A percentile compares a stretch with the other conserved stretches of the same genome.
Conservation (phyloP, 768 basidiomycete genomes). For the Imleria badia region DNA sequence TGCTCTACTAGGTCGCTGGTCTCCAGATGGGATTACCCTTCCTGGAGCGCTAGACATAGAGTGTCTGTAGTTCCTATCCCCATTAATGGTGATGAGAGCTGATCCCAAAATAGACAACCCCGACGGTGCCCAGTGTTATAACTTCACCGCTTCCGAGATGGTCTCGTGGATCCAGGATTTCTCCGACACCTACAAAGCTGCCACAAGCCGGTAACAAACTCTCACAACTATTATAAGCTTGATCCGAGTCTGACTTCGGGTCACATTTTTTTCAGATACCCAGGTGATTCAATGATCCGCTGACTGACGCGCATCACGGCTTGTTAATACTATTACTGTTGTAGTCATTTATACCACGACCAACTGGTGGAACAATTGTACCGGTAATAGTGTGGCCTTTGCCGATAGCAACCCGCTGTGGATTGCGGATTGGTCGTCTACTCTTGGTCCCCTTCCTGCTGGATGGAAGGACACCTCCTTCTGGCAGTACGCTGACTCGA, state of each 20-base stretch:
- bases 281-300: slow-evolving; percentile 33
- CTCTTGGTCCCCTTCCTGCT: slow-evolving; percentile 54
- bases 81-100: background rate
- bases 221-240: background rate
- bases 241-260: background rate
- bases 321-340: slow-evolving; percentile 1
- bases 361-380: slow-evolving; percentile 68
- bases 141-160: slow-evolving; percentile 51
- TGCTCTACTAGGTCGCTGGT: slow-evolving; percentile 46
- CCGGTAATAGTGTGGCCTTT: slow-evolving; percentile 55
- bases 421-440: slow-evolving; percentile 55
- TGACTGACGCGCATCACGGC: background rate
- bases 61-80: slow-evolving; percentile 35
- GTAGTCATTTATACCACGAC: slow-evolving; percentile 63
- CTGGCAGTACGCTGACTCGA: slow-evolving; percentile 58
- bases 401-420: slow-evolving; percentile 54
- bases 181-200: slow-evolving; percentile 54
- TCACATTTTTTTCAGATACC: slow-evolving; percentile 37
- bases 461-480: slow-evolving; percentile 45
- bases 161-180: slow-evolving; percentile 65
- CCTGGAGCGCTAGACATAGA: slow-evolving; percentile 67
- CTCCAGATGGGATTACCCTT: slow-evolving; percentile 55
- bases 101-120: slow-evolving; percentile 44
- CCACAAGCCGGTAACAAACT: slow-evolving; percentile 42
- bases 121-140: slow-evolving; percentile 47